phyloP scores from a whole-genome alignment of 1,284 basidiomycete species.

The Meripilus lineatus region DNA sequence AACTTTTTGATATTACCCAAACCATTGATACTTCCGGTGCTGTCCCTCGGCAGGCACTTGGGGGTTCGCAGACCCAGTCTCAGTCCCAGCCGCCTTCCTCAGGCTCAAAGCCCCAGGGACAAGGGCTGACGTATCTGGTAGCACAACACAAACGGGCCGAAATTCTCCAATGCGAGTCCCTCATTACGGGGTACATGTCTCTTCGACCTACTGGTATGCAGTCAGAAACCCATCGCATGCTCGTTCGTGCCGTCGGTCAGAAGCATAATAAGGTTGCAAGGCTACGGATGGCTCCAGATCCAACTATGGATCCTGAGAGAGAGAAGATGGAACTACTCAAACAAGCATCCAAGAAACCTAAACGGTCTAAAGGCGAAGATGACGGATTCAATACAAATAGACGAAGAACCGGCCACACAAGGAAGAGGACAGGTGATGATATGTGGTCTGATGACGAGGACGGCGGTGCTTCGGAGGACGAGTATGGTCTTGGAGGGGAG shows the following conservation, averaged over 20 bases:
- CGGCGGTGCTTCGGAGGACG: slow-evolving; percentile 54
- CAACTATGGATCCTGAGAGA: slow-evolving; percentile 66
- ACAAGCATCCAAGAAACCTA: slow-evolving; percentile 57
- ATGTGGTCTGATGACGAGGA: slow-evolving; percentile 41
- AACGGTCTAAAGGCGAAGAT: slow-evolving; percentile 43
- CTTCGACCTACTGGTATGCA: slow-evolving; percentile 87
- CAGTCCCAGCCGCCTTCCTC: slow-evolving; percentile 31
- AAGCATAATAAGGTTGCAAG: slow-evolving; percentile 78
- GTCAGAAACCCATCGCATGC: slow-evolving; percentile 83
- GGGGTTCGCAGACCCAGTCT: slow-evolving; percentile 30
- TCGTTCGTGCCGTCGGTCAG: slow-evolving; percentile 83
- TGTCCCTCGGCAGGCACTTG: slow-evolving; percentile 48
- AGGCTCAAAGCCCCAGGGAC: slow-evolving; percentile 35
- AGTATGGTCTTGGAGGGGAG: slow-evolving; percentile 39
- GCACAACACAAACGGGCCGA: slow-evolving; percentile 86
- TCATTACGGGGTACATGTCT: slow-evolving; percentile 79
- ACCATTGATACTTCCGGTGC: slow-evolving; percentile 68
- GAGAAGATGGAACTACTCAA: slow-evolving; percentile 68
- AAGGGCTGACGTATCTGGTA: slow-evolving; percentile 83
- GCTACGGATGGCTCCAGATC: slow-evolving; percentile 70
- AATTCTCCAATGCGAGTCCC: slow-evolving; percentile 79
- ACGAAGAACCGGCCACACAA: slow-evolving; percentile 23
- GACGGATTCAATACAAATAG: slow-evolving; percentile 40
- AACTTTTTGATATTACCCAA: slow-evolving; percentile 84
- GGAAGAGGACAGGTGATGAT: slow-evolving; percentile 31